These are phyloP conservation scores for Eucalyptus regnans DNA, from an alignment of 345 rosid genomes.

Conservation along the genomic window DNA sequence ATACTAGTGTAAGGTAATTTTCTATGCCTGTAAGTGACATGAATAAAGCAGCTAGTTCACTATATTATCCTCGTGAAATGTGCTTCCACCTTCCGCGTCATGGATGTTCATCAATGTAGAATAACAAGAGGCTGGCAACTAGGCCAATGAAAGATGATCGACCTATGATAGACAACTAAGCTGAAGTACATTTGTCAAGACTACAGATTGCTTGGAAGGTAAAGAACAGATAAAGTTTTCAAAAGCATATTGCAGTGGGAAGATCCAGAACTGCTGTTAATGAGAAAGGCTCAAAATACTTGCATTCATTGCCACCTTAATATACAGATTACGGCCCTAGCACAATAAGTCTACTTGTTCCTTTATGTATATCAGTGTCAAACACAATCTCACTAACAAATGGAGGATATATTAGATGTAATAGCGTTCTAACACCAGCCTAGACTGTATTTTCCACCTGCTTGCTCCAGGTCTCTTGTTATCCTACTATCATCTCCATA, in stretches of 20 bases:
- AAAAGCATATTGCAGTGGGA: not conserved
- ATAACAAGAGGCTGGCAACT: not conserved
- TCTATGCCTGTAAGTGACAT: not conserved
- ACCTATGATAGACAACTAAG: not conserved
- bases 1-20: not conserved
- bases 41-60: not conserved
- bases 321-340: not conserved
- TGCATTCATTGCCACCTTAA: not conserved
- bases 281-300: not conserved
- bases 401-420: not conserved
- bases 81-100: not conserved
- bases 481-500: not conserved
- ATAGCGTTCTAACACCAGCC: not conserved
- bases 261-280: not conserved
- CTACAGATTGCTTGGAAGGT: not conserved
- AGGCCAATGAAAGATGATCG: not conserved
- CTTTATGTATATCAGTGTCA: not conserved
- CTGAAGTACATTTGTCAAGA: not conserved
- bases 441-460: not conserved
- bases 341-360: not conserved
- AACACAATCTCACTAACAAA: not conserved
- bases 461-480: not conserved
- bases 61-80: not conserved
- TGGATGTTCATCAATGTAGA: not conserved
- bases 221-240: not conserved